These are phyloP conservation scores for Zygoascus meyerae DNA, from an alignment of 1,139 yeast genomes.

Conservation along the genomic window DNA sequence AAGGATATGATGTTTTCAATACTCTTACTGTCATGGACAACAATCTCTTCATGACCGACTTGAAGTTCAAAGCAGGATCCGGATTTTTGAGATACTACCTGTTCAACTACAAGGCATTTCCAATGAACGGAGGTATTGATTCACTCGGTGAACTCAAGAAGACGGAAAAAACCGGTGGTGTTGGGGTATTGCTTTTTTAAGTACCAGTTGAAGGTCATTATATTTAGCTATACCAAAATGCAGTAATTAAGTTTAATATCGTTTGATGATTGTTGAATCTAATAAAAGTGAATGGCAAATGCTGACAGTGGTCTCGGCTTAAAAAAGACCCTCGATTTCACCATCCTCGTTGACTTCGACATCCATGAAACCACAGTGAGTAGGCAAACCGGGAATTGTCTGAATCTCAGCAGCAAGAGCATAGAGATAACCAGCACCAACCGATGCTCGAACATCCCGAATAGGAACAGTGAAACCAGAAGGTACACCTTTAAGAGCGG, in stretches of 20 bases:
- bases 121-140: conserved; percentile 74
- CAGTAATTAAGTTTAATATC: not conserved
- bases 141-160: conserved; percentile 45
- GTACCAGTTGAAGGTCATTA: conserved; percentile 10
- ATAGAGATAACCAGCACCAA: conserved; percentile 95
- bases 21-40: conserved; percentile 91
- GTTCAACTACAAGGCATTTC: conserved; percentile 82
- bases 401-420: conserved; percentile 96
- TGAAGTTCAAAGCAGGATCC: conserved; percentile 92
- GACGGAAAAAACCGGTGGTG: conserved; percentile 55
- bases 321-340: conserved; percentile 91
- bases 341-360: conserved; percentile 92
- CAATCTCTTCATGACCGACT: conserved; percentile 67
- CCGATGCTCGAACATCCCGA: conserved; percentile 87
- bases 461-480: conserved; percentile 91
- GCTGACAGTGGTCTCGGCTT: conserved; percentile 21
- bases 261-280: conserved; percentile 6
- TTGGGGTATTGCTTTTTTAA: conserved; percentile 76
- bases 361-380: conserved; percentile 95
- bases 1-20: conserved; percentile 82
- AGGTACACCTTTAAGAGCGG: conserved; percentile 90
- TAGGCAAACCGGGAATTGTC: conserved; percentile 96
- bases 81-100: conserved; percentile 86
- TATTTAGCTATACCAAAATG: not conserved
- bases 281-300: conserved; percentile 3